Evolutionary conservation across 2,329 filamentous ascomycete genomes (phyloP).

Genomic region (Diaporthe ampelina): DNA sequence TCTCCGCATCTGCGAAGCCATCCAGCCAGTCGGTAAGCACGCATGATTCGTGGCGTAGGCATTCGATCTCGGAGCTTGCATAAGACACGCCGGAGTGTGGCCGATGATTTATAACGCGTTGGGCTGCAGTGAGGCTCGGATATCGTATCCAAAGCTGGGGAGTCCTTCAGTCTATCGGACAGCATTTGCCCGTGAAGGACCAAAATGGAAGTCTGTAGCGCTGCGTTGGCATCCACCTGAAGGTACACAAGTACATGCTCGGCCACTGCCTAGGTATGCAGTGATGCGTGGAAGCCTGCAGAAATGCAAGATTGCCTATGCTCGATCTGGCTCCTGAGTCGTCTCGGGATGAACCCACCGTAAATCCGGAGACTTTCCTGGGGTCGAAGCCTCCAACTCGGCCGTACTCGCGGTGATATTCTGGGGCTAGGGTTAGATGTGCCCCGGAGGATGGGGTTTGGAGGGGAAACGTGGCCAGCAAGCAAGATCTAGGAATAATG

Average conservation of each 20-base stretch:
- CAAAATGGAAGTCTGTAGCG: not conserved
- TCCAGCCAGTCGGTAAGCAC: not conserved
- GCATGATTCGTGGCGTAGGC: not conserved
- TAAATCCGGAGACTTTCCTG: not conserved
- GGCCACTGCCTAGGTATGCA: no score
- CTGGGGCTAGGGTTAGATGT: constrained; percentile 20
- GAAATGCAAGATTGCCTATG: not conserved
- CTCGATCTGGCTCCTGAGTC: not conserved
- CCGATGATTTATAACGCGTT: constrained; percentile 15
- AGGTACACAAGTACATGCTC: no score
- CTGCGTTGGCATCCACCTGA: not conserved
- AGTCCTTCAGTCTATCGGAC: not conserved
- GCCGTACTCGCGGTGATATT: constrained; percentile 41
- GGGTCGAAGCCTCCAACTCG: constrained; percentile 22
- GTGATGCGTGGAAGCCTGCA: not conserved
- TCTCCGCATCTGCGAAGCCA: not conserved
- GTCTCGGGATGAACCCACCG: not conserved
- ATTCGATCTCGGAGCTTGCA: not conserved
- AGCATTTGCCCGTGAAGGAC: not conserved
- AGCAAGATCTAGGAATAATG: not conserved
- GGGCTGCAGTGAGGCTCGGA: not conserved
- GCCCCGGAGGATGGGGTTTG: constrained; percentile 14
- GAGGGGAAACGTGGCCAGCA: not conserved
- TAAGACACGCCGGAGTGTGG: constrained; percentile 32
- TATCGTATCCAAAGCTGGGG: not conserved